Evolutionary conservation across 306 rosid genomes (phyloP).

Genomic region (Cicer yamashitae): DNA sequence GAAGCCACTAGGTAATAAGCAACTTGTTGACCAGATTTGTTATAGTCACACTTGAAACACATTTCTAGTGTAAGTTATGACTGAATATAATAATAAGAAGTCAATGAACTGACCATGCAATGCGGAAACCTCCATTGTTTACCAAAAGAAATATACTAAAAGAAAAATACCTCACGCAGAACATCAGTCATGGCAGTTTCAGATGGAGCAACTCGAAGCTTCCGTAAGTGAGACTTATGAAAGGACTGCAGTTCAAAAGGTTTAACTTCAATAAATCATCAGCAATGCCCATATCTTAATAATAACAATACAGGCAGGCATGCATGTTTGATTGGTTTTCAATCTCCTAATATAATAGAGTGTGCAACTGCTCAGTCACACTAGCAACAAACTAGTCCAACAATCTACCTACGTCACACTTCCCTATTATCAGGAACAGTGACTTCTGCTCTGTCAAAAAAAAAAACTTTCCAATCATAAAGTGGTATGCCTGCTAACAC

Average conservation of each 20-base stretch:
- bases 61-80: not conserved
- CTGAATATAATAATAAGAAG: not conserved
- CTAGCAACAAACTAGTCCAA: conserved; percentile 40
- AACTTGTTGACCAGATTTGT: conserved; percentile 5
- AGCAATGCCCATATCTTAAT: conserved; percentile 13
- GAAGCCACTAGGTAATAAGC: conserved; percentile 28
- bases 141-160: conserved; percentile 16
- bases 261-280: conserved; percentile 39
- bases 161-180: conserved; percentile 80
- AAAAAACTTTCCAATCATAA: not conserved
- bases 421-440: conserved; percentile 23
- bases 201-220: conserved; percentile 93
- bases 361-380: conserved; percentile 7
- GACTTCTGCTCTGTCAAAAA: conserved; percentile 10
- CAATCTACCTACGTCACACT: conserved; percentile 28
- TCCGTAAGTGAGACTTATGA: conserved; percentile 93
- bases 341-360: conserved; percentile 31
- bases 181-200: conserved; percentile 99
- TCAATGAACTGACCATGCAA: conserved; percentile 20
- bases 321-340: conserved; percentile 30
- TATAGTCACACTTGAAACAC: conserved; percentile 8
- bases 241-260: conserved; percentile 67
- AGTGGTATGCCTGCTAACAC: conserved; percentile 13
- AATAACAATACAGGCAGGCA: conserved; percentile 22
- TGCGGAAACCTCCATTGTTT: conserved; percentile 5